Percentiles rank a stretch among this genome's conserved stretches.
These are phyloP conservation scores for Diaporthe sp. DNA, from an alignment of 2,329 filamentous ascomycete species.

Conservation along the genomic window DNA sequence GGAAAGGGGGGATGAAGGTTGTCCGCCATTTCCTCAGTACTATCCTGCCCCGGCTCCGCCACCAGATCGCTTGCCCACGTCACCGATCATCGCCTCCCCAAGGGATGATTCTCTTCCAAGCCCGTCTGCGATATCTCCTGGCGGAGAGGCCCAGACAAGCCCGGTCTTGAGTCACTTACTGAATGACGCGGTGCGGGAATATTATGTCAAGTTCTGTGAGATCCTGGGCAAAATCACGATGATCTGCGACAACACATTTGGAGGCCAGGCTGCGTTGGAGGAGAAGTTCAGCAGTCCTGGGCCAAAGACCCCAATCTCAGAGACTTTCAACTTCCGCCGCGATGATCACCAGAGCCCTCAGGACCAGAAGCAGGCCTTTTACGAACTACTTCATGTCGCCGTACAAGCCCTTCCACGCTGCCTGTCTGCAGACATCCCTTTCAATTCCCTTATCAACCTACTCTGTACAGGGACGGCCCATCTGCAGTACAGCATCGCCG, in stretches of 20 bases:
- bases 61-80: slow-evolving; percentile 62
- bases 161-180: slow-evolving; percentile 74
- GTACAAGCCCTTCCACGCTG: slow-evolving; percentile 97
- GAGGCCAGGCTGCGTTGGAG: slow-evolving; percentile 93
- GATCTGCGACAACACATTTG: slow-evolving; percentile 96
- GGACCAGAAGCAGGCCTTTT: slow-evolving; percentile 94
- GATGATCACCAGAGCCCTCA: slow-evolving; percentile 80
- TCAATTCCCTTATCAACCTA: slow-evolving; percentile 93
- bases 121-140: slow-evolving; percentile 47
- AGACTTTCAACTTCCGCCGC: slow-evolving; percentile 92
- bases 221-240: slow-evolving; percentile 96
- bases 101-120: slow-evolving; percentile 46
- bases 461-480: slow-evolving; percentile 97
- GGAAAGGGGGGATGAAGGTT: slow-evolving; percentile 83
- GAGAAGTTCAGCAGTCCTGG: slow-evolving; percentile 92
- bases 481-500: slow-evolving; percentile 91
- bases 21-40: slow-evolving; percentile 87
- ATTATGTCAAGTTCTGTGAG: slow-evolving; percentile 92
- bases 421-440: slow-evolving; percentile 88
- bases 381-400: slow-evolving; percentile 94
- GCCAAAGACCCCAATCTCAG: slow-evolving; percentile 94
- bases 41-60: slow-evolving; percentile 57
- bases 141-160: slow-evolving; percentile 76
- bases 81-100: slow-evolving; percentile 62
- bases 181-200: slow-evolving; percentile 83